These are phyloP conservation scores for Nitzschia palea DNA, from an alignment of 108 stramenopile species.

Conservation along the genomic window DNA sequence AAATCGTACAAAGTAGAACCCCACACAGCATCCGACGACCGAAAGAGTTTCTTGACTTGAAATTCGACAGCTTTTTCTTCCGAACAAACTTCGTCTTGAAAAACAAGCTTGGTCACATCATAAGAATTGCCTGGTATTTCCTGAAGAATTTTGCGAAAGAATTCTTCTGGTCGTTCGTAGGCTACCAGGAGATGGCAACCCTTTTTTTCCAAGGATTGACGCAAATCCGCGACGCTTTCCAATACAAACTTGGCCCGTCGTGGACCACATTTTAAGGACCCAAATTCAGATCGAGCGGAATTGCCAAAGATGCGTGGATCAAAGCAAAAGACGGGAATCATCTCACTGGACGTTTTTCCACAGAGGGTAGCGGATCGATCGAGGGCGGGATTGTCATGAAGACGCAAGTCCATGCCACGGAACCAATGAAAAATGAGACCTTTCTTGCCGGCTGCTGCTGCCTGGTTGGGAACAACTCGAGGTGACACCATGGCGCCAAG, in stretches of 20 bases:
- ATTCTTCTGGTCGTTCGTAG: slow-evolving; percentile 61
- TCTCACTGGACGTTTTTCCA: slow-evolving; percentile 11
- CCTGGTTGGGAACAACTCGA: neutral
- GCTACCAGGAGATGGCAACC: slow-evolving; percentile 69
- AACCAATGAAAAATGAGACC: slow-evolving; percentile 66
- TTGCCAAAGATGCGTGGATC: slow-evolving; percentile 75
- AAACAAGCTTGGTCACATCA: slow-evolving; percentile 29
- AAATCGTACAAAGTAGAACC: slow-evolving; percentile 90
- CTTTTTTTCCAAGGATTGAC: slow-evolving; percentile 49
- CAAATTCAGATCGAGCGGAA: slow-evolving; percentile 39
- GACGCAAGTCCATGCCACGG: slow-evolving; percentile 67
- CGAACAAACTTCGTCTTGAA: slow-evolving; percentile 75
- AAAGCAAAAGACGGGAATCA: slow-evolving; percentile 79
- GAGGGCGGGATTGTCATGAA: slow-evolving; percentile 83
- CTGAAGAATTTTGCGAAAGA: slow-evolving; percentile 38
- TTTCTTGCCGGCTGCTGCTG: slow-evolving; percentile 4
- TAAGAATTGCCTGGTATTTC: slow-evolving; percentile 3
- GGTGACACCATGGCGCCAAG: neutral
- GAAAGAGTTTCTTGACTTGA: slow-evolving; percentile 25
- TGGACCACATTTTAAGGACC: slow-evolving; percentile 69
- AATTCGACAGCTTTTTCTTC: slow-evolving; percentile 72
- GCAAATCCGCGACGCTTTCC: slow-evolving; percentile 71
- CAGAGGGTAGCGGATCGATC: slow-evolving; percentile 41
- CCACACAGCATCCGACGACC: slow-evolving; percentile 68
- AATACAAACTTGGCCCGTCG: slow-evolving; percentile 75